A percentile compares a stretch with the other conserved stretches of the same genome.
These are phyloP conservation scores for Daedaleopsis nitida DNA, from an alignment of 768 basidiomycete genomes.

Conservation along the genomic window DNA sequence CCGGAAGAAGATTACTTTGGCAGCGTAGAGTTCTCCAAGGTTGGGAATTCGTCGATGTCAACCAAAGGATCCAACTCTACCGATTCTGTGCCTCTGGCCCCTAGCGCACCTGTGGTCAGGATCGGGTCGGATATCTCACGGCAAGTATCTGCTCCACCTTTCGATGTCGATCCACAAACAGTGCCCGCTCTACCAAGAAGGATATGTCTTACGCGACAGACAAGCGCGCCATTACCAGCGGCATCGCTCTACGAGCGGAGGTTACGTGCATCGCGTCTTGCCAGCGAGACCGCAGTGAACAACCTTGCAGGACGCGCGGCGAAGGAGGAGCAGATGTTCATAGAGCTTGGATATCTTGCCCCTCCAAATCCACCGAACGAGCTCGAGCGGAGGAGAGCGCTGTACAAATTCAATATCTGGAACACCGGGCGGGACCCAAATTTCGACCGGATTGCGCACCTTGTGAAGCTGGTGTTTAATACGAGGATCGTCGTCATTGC, in stretches of 20 bases:
- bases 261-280: slow-evolving; percentile 24
- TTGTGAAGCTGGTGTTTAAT: slow-evolving; percentile 91
- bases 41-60: background rate
- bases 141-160: slow-evolving; percentile 30
- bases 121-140: slow-evolving; percentile 18
- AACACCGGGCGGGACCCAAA: slow-evolving; percentile 84
- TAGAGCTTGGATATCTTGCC: slow-evolving; percentile 65
- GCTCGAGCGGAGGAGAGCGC: slow-evolving; percentile 74
- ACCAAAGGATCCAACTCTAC: background rate
- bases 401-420: slow-evolving; percentile 90
- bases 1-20: slow-evolving; percentile 37
- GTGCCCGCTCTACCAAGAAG: slow-evolving; percentile 54
- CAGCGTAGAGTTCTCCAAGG: slow-evolving; percentile 7
- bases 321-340: slow-evolving; percentile 70
- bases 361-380: slow-evolving; percentile 89
- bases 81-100: background rate
- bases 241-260: slow-evolving; percentile 36
- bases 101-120: background rate
- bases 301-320: slow-evolving; percentile 49
- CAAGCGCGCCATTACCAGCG: slow-evolving; percentile 63
- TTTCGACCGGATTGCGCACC: slow-evolving; percentile 91
- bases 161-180: slow-evolving; percentile 36
- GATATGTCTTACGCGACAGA: slow-evolving; percentile 59
- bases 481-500: slow-evolving; percentile 85
- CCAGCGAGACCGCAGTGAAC: slow-evolving; percentile 25